Base-by-base conservation (phyloP, 2,329 filamentous ascomycete species). In the Torrubiella hemipterigena region DNA sequence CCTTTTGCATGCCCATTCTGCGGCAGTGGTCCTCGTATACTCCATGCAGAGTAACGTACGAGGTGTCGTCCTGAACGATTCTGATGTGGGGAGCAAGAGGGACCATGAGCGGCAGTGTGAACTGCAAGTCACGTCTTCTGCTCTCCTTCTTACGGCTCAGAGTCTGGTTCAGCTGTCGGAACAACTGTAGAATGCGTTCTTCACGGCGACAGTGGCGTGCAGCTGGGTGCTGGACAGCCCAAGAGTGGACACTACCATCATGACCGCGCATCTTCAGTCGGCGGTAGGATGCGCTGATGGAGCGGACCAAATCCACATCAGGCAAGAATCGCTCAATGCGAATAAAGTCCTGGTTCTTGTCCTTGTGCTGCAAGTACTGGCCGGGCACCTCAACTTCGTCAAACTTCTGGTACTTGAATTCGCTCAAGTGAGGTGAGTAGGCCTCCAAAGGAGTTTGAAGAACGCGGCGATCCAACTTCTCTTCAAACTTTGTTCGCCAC, bases 301-400 rank as follows among this genome's bases (percentile, higher is more conserved):
- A 84, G 33, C 91, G 79, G 25, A 98, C 83, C 31, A 96, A 69
- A 45, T 98, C 89, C 14, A 99, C 86, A 42, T 91, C 83, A 8
- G 93, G 87, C 45, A 98, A 60, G 72, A 98, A 98, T 16, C 89
- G 81, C 54, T 98, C 93, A 42, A 98, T 96, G 27, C 87, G 81
- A 42, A 98, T 80, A 51, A 99, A 98, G 54, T 98, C 91, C 46
- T 93, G 86, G 54, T 98, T 98, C 71, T 96, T 98, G 48, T 99
- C 93, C 55, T 91, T 93, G 60, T 95, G 91, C 51, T 93, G 79
- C 40, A 95, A 63, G 54, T 99, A 99, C 52, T 99, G 91, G 1
- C 91, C 91, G 4, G 93, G 93, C 21, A 99, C 77, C 56, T 99
- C 91, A 10, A 99, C 89, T 47, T 98, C 93, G 49, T 99, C 91